Evolutionary conservation across 345 rosid genomes (phyloP), one percentile per base, ranked within the genome.

Genomic region (Pistacia integerrima): DNA sequence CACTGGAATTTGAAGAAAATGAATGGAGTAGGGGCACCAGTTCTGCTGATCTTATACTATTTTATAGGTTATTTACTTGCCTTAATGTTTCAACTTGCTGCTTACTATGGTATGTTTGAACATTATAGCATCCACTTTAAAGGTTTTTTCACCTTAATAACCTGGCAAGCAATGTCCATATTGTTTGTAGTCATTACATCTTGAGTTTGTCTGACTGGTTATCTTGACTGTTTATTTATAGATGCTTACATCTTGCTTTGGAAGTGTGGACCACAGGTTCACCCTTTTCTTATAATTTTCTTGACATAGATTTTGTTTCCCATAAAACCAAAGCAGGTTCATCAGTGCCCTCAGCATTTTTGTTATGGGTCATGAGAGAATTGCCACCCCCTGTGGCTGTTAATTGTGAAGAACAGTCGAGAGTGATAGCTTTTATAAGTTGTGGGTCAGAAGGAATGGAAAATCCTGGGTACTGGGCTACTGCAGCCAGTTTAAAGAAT

Each of bases 321-420:
- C 18, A 54, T 54, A 54, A 54, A 54, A 54, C 6, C 18, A 54
- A 51, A 58, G 41, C 70, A 78, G 84, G 84, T 75, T 73, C 72
- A 17, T 74, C 81, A 3, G 77, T 82, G 36, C 84, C 84, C 10
- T 78, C 79, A 64, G 78, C 79, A 9, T 74, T 75, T 78, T 56
- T 78, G 33, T 74, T 82, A 65, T 82, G 84, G 84, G 51, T 78
- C 18, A 78, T 60, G 63, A 75, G 84, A 78, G 84, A 82, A 77
- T 58, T 82, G 63, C 84, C 82, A 52, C 84, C 76, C 20, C 81
- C 79, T 7, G 57, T 60, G 4, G 16, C 72, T 30, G 44, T 64
- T 35, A 54, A 51, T 70, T 36, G 65, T 49, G 76, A 59, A 44
- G 82, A 64, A n/a, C 66, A 75, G 41, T 57, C 74, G 17, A 61